A percentile compares a stretch with the other conserved stretches of the same genome.
Evolutionary conservation across 805 yeast genomes (phyloP).

Genomic region (Yarrowia phangngaensis): DNA sequence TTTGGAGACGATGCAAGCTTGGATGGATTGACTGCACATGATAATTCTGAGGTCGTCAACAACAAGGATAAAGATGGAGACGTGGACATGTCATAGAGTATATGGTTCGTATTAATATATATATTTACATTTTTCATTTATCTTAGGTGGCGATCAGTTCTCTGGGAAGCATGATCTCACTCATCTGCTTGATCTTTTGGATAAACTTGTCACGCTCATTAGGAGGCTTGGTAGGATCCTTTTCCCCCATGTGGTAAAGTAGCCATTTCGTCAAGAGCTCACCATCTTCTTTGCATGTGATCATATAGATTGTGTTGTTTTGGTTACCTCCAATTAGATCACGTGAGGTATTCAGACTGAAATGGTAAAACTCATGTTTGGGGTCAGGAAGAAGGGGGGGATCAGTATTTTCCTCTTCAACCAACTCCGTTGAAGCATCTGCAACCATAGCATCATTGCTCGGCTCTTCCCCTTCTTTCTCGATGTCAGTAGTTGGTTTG

Average conservation of each 20-base stretch:
- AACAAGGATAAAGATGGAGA: conserved; percentile 15
- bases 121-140: conserved; percentile 6
- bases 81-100: conserved; percentile 2
- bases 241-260: conserved; percentile 23
- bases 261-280: conserved; percentile 24
- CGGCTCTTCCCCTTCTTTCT: background rate
- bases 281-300: conserved; percentile 22
- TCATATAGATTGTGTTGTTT: conserved; percentile 6
- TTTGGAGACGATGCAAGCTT: conserved; percentile 6
- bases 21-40: conserved; percentile 1
- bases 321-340: conserved; percentile 16
- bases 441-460: background rate
- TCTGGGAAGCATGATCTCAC: conserved; percentile 24
- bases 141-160: conserved; percentile 14
- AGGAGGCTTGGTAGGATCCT: conserved; percentile 26
- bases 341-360: conserved; percentile 13
- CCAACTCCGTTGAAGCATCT: background rate
- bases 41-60: conserved; percentile 1
- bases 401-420: conserved; percentile 1
- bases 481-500: background rate
- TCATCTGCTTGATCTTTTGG: conserved; percentile 19
- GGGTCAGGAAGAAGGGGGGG: conserved; percentile 8
- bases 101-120: conserved; percentile 1
- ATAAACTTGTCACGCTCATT: conserved; percentile 26
- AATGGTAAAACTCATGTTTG: conserved; percentile 17